These are phyloP conservation scores for Hyphopichia fennica DNA, from an alignment of 1,139 yeast species.

Conservation along the genomic window DNA sequence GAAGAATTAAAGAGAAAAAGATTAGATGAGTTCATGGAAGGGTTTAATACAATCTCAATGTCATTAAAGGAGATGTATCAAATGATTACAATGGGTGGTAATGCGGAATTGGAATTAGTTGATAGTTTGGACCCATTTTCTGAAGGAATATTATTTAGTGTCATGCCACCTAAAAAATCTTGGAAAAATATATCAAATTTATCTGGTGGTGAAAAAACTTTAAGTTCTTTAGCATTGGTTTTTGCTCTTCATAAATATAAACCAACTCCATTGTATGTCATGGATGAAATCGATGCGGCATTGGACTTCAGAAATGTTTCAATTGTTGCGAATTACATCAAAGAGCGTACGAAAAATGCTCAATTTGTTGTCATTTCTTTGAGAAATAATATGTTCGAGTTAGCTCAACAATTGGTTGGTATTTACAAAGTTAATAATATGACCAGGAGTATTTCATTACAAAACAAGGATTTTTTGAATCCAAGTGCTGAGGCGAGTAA, in stretches of 20 bases:
- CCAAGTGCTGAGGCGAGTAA: background rate
- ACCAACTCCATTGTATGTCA: slow-evolving; percentile 96
- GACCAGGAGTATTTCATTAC: slow-evolving; percentile 80
- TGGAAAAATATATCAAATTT: slow-evolving; percentile 95
- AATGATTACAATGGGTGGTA: slow-evolving; percentile 99
- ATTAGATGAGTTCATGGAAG: slow-evolving; percentile 88
- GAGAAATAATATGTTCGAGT: slow-evolving; percentile 96
- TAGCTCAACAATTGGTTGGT: slow-evolving; percentile 92
- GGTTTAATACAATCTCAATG: slow-evolving; percentile 82
- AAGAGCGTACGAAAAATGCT: slow-evolving; percentile 92
- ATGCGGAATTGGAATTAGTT: slow-evolving; percentile 94
- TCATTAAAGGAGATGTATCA: slow-evolving; percentile 96
- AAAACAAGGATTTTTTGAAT: slow-evolving; percentile 54
- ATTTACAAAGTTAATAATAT: slow-evolving; percentile 90
- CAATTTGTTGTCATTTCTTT: slow-evolving; percentile 94
- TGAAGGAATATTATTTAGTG: slow-evolving; percentile 94
- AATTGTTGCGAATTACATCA: slow-evolving; percentile 94
- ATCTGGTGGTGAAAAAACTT: slow-evolving; percentile 97
- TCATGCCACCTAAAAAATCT: slow-evolving; percentile 98
- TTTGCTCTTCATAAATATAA: slow-evolving; percentile 95
- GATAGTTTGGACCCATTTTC: slow-evolving; percentile 98
- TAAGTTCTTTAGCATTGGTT: slow-evolving; percentile 91
- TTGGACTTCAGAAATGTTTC: slow-evolving; percentile 95
- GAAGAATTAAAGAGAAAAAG: slow-evolving; percentile 76
- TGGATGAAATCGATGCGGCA: slow-evolving; percentile 99